These are phyloP conservation scores for Sphagnum contortum DNA, from an alignment of 225 moss, liverwort and hornwort species.

Conservation along the genomic window DNA sequence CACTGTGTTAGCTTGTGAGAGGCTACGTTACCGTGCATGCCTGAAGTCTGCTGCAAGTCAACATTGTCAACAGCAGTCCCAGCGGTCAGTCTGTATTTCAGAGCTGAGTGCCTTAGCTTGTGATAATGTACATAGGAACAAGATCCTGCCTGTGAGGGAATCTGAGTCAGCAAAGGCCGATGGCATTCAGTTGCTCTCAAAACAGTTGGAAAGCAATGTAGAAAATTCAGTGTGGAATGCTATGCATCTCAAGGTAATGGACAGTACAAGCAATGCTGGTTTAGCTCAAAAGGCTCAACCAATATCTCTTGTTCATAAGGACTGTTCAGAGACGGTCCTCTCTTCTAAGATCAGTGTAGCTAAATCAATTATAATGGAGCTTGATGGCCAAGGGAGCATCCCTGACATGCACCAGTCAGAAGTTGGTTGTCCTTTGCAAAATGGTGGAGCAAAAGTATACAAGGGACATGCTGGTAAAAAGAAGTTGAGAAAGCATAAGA, in stretches of 20 bases:
- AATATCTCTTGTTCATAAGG: not conserved
- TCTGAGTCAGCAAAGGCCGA: not conserved
- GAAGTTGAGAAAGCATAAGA: constrained; percentile 1
- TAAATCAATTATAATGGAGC: not conserved
- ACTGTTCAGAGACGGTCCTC: not conserved
- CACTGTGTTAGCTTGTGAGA: constrained; percentile 2
- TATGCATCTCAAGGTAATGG: not conserved
- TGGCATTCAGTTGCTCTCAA: not conserved
- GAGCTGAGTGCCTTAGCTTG: constrained; percentile 7
- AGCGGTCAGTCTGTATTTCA: constrained; percentile 5
- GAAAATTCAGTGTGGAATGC: not conserved
- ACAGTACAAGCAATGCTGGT: not conserved
- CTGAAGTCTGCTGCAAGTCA: not conserved
- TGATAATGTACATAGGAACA: constrained; percentile 5
- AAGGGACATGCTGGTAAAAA: not conserved
- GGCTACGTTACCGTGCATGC: not conserved
- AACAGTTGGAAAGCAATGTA: not conserved
- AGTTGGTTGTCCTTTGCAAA: not conserved
- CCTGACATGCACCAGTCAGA: not conserved
- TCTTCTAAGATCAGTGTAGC: not conserved
- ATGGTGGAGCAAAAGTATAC: not conserved
- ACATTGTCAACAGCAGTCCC: constrained; percentile 3
- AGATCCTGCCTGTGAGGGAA: not conserved
- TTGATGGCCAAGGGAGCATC: not conserved
- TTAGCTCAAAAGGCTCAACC: not conserved